Evolutionary conservation across 306 rosid species (phyloP), one percentile per base, ranked within the genome.

Genomic region (Heteromeles arbutifolia): DNA sequence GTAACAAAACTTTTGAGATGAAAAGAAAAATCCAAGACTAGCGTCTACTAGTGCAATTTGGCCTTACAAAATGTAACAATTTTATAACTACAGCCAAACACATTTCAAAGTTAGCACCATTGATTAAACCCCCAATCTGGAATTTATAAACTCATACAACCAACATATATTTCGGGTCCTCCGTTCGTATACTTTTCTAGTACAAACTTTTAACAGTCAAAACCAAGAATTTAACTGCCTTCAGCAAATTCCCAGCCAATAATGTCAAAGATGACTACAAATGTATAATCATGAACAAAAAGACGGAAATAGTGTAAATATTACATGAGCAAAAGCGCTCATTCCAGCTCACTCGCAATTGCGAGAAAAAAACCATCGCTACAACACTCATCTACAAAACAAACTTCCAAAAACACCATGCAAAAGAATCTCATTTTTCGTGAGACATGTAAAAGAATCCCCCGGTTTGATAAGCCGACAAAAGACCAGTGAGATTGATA

Each of bases 301-400:
- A 45, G 9, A 69, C 45, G 29, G 67, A 48, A 25, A 17, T 11
- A 57, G 29, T 39, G 12, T 37, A 75, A 56, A 67, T 26, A 67
- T 54, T 65, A 71, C 79, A 28, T 26, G 28, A 76, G 43, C 72
- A 12, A 65, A 70, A 54, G n/a, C 3, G 44, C 77, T 72, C 67
- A 54, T 64, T 72, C 58, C 73, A 71, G 67, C 74, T 65, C 68
- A 34, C 81, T 73, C 19, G 54, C 76, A 72, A 72, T 26, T 37
- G 28, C 74, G 54, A 5, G 15, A 17, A 43, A 48, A 56, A 57
- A 79, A 78, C 57, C 73, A 57, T 63, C 73, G 58, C 18, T 69
- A 66, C 82, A 79, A 80, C 67, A 78, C 74, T 70, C 87, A 41
- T 58, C 72, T 63, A 69, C 70, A n/a, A 83, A 69, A 74, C 84